Evolutionary conservation across 306 rosid species (phyloP).

Genomic region (Spatholobus suberectus): DNA sequence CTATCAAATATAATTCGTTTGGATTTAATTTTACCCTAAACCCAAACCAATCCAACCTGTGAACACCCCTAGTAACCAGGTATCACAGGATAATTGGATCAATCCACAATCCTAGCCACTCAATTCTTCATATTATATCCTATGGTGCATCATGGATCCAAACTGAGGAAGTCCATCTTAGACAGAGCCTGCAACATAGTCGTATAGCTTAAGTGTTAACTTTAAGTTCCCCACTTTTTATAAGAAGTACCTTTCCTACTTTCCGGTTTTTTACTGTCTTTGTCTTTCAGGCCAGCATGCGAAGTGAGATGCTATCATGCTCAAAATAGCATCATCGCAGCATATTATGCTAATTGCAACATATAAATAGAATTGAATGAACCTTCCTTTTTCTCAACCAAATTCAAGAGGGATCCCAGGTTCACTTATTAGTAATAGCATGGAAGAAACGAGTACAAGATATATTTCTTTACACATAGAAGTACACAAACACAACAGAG

Average conservation of each 20-base stretch:
- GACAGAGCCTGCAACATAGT: not conserved
- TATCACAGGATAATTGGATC: too few relatives aligned
- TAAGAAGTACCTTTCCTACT: conserved; percentile 2
- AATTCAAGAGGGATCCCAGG: conserved; percentile 11
- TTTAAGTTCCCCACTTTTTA: not conserved
- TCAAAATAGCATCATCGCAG: not conserved
- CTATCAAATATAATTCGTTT: too few relatives aligned
- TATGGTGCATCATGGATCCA: not conserved
- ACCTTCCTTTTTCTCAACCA: not conserved
- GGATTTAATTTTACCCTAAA: too few relatives aligned
- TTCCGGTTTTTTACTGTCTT: not conserved
- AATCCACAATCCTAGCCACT: too few relatives aligned
- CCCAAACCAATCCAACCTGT: too few relatives aligned
- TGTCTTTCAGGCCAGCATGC: conserved; percentile 16
- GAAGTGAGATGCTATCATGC: not conserved
- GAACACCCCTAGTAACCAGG: too few relatives aligned
- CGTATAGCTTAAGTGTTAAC: not conserved
- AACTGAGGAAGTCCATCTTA: not conserved
- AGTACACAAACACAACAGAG: not conserved
- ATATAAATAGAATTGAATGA: not conserved
- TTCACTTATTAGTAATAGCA: conserved; percentile 7
- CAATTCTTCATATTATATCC: not conserved
- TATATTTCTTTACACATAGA: not conserved
- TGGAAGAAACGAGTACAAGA: conserved; percentile 8
- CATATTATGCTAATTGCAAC: not conserved